phyloP scores from a whole-genome alignment of 352 stramenopile genomes.

The Pythium brachiatum region DNA sequence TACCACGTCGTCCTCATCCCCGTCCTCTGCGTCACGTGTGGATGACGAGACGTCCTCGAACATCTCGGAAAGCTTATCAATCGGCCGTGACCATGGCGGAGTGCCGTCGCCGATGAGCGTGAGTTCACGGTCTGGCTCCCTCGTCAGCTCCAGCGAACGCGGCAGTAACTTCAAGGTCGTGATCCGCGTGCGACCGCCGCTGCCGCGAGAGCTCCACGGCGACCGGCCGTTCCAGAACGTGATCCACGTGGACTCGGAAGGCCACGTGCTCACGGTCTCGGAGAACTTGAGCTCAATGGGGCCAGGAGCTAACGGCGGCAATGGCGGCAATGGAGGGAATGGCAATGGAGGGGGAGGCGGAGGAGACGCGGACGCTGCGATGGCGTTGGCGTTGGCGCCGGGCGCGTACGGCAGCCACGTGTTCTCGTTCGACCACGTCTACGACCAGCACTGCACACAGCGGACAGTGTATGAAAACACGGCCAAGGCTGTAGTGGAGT shows the following conservation, averaged over 20 bases:
- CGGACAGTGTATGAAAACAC: constrained; percentile 93
- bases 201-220: constrained; percentile 86
- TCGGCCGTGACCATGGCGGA: constrained; percentile 14
- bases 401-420: constrained; percentile 82
- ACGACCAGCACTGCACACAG: constrained; percentile 91
- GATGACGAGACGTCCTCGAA: constrained; percentile 66
- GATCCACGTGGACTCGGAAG: constrained; percentile 80
- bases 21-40: constrained; percentile 21
- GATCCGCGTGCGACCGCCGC: constrained; percentile 87
- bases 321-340: constrained; percentile 10
- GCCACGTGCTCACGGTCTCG: constrained; percentile 87
- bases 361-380: neutral
- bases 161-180: constrained; percentile 92
- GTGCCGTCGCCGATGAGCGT: constrained; percentile 42
- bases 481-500: constrained; percentile 91
- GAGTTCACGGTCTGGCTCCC: constrained; percentile 24
- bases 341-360: constrained; percentile 8
- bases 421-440: constrained; percentile 95
- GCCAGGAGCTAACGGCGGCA: constrained; percentile 6
- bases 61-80: constrained; percentile 48
- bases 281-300: constrained; percentile 72
- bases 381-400: constrained; percentile 10
- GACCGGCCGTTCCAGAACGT: constrained; percentile 91
- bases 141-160: constrained; percentile 21
- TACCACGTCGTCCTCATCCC: constrained; percentile 23